phyloP scores from a whole-genome alignment of 768 basidiomycete species.

The Hortiboletus flavorubellus region DNA sequence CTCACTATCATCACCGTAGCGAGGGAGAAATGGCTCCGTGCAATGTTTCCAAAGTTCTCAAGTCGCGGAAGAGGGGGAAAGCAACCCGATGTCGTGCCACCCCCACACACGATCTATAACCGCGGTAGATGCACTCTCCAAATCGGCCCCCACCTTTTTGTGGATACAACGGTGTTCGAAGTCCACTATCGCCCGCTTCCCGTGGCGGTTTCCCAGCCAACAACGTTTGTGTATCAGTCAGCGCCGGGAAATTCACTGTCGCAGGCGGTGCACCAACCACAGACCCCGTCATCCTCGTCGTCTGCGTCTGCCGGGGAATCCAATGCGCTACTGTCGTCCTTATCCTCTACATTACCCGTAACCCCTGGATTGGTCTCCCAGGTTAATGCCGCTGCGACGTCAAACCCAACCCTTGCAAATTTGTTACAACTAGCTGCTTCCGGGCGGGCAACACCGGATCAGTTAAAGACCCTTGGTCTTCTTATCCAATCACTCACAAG shows the following conservation, averaged over 20 bases:
- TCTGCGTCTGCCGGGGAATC: constrained; percentile 29
- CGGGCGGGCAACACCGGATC: constrained; percentile 57
- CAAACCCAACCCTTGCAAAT: constrained; percentile 65
- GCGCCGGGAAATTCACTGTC: constrained; percentile 21
- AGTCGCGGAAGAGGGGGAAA: constrained; percentile 60
- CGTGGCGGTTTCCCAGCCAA: constrained; percentile 17
- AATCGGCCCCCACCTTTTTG: constrained; percentile 74
- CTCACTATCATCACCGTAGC: constrained; percentile 40
- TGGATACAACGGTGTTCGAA: constrained; percentile 67
- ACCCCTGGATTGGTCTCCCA: constrained; percentile 57
- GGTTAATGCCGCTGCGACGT: constrained; percentile 62
- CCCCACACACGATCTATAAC: constrained; percentile 62
- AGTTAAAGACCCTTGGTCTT: constrained; percentile 65
- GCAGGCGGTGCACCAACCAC: constrained; percentile 30
- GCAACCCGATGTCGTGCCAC: constrained; percentile 48
- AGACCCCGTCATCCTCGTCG: constrained; percentile 15
- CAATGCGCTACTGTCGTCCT: constrained; percentile 44
- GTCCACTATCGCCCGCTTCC: constrained; percentile 58
- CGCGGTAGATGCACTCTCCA: constrained; percentile 68
- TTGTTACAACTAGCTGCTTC: constrained; percentile 63
- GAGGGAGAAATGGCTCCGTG: constrained; percentile 64
- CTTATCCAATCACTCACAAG: constrained; percentile 67
- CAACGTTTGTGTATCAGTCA: constrained; percentile 29
- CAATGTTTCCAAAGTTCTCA: constrained; percentile 69
- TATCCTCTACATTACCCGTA: constrained; percentile 45